Conservation (phyloP, 345 rosid genomes). For the Angophora floribunda region DNA sequence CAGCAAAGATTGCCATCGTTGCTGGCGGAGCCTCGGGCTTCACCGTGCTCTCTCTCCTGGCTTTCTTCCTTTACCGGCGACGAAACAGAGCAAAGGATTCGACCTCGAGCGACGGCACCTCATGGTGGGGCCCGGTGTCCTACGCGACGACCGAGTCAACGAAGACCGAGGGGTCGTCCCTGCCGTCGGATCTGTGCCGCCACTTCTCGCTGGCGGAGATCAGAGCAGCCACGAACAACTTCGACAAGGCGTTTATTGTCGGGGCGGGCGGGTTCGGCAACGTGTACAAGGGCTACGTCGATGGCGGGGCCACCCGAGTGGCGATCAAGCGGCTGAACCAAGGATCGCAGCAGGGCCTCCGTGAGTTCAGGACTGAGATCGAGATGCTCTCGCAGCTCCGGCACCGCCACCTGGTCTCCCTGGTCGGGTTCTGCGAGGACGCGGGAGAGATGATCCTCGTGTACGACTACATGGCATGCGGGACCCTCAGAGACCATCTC, state of each 20-base stretch:
- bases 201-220: constrained; percentile 32
- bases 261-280: constrained; percentile 29
- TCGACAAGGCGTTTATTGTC: constrained; percentile 4
- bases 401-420: constrained; percentile 21
- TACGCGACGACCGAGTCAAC: neutral
- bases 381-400: constrained; percentile 24
- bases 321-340: constrained; percentile 28
- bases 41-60: neutral
- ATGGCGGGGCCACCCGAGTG: constrained; percentile 2
- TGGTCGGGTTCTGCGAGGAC: constrained; percentile 34
- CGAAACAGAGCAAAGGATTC: neutral
- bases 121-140: neutral
- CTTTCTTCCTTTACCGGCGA: neutral
- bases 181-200: constrained; percentile 14
- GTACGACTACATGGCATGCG: constrained; percentile 21
- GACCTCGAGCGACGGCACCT: neutral
- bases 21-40: neutral
- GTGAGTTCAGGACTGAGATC: constrained; percentile 30
- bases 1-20: neutral
- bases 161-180: neutral
- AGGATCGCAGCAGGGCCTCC: constrained; percentile 23
- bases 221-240: constrained; percentile 17
- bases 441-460: constrained; percentile 30
- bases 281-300: constrained; percentile 20
- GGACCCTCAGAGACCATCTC: constrained; percentile 18